Evolutionary conservation across 2,329 filamentous ascomycete genomes (phyloP).

Genomic region (Coniochaeta sp.): DNA sequence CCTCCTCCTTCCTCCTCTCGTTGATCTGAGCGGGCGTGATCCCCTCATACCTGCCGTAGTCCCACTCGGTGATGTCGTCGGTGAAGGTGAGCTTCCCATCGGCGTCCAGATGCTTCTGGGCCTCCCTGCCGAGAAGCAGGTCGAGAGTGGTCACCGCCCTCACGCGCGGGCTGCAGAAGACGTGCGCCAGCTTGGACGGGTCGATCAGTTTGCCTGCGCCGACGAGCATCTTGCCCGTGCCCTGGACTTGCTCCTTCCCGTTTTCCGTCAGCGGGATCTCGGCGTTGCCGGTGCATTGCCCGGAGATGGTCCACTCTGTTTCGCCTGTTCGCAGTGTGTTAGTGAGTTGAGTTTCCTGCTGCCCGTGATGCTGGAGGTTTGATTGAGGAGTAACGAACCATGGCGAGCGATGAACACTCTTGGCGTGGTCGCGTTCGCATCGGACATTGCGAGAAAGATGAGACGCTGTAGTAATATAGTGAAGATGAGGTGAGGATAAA

Average conservation of each 20-base stretch:
- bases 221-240: slow-evolving; percentile 36
- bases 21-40: slow-evolving; percentile 44
- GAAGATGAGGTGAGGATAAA: no score
- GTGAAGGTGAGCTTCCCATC: slow-evolving; percentile 35
- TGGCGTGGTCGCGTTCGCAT: background rate
- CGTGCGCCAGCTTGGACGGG: slow-evolving; percentile 34
- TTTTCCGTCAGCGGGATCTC: slow-evolving; percentile 33
- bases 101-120: slow-evolving; percentile 2
- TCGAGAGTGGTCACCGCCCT: slow-evolving; percentile 42
- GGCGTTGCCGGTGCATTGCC: slow-evolving; percentile 36
- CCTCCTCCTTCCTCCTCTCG: slow-evolving; percentile 32
- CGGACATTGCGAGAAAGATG: no score
- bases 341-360: background rate
- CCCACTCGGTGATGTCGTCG: slow-evolving; percentile 50
- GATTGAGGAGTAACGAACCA: background rate
- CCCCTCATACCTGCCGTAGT: slow-evolving; percentile 58
- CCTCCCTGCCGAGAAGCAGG: slow-evolving; percentile 27
- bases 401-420: slow-evolving; percentile 6
- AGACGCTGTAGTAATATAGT: no score
- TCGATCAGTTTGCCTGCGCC: slow-evolving; percentile 44
- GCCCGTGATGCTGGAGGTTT: background rate
- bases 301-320: slow-evolving; percentile 39
- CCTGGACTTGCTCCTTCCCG: slow-evolving; percentile 35
- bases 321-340: slow-evolving; percentile 4
- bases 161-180: slow-evolving; percentile 42